Evolutionary conservation across 148 eudicot genomes (phyloP).

Genomic region (Drosera capensis): DNA sequence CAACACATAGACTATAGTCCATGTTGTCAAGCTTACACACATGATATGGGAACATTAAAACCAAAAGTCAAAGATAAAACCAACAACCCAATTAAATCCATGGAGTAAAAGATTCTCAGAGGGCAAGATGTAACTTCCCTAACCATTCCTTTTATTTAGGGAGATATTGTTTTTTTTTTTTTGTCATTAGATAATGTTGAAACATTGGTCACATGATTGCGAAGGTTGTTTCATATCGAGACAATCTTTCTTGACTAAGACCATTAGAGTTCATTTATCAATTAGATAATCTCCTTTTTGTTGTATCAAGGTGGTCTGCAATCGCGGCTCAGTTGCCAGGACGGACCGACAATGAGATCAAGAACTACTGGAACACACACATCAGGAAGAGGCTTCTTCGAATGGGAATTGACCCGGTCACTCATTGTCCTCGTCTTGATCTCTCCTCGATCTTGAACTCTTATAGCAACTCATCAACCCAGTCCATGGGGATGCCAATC

Average conservation of each 20-base stretch:
- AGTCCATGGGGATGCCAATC: constrained; percentile 48
- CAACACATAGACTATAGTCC: neutral
- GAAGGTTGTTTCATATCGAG: too few relatives aligned
- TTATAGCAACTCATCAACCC: constrained; percentile 27
- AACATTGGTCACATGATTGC: too few relatives aligned
- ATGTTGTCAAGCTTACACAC: neutral
- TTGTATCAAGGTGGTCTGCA: constrained; percentile 72
- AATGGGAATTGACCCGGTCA: constrained; percentile 95
- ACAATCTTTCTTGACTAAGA: neutral
- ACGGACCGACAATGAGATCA: constrained; percentile 87
- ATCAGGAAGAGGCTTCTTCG: constrained; percentile 64
- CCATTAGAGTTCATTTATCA: neutral
- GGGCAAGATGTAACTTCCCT: too few relatives aligned
- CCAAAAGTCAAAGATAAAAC: too few relatives aligned
- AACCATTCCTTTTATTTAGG: too few relatives aligned
- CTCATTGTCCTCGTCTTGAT: constrained; percentile 84
- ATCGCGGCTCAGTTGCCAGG: constrained; percentile 92
- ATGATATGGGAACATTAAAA: too few relatives aligned
- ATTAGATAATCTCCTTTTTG: constrained; percentile 5
- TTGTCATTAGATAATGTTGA: too few relatives aligned
- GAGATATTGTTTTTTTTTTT: too few relatives aligned
- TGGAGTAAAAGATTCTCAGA: too few relatives aligned
- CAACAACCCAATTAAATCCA: too few relatives aligned
- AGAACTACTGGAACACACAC: constrained; percentile 96
- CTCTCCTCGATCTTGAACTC: constrained; percentile 44